Evolutionary conservation across 2,329 filamentous ascomycete genomes (phyloP).

Genomic region (Fusarium sp.): DNA sequence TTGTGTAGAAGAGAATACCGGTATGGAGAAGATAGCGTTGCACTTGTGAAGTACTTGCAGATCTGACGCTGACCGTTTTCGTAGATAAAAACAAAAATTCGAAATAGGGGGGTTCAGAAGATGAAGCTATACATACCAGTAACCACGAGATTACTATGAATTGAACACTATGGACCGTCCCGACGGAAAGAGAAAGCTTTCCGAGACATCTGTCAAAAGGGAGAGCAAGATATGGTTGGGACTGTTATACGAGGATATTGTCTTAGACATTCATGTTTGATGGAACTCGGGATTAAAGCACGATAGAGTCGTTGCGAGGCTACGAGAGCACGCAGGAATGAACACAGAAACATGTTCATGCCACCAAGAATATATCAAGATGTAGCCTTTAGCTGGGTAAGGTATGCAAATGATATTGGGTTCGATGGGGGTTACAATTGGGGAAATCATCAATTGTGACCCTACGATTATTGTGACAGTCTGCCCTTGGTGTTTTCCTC

Average conservation of each 20-base stretch:
- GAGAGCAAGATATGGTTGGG: conserved; percentile 16
- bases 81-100: background rate
- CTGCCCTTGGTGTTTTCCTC: conserved; percentile 24
- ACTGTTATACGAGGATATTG: background rate
- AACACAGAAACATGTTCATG: background rate
- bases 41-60: background rate
- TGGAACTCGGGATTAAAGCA: background rate
- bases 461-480: conserved; percentile 12
- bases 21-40: background rate
- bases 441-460: background rate
- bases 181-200: conserved; percentile 30
- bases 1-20: background rate
- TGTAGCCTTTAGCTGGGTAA: conserved; percentile 9
- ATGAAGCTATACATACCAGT: conserved; percentile 13
- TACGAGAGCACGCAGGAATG: conserved; percentile 9
- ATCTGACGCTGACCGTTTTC: background rate
- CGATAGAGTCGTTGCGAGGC: background rate
- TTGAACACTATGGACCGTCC: conserved; percentile 29
- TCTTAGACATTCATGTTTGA: conserved; percentile 21
- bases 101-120: conserved; percentile 11
- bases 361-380: background rate
- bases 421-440: conserved; percentile 1
- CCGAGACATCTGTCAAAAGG: conserved; percentile 31
- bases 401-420: conserved; percentile 4
- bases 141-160: conserved; percentile 8